Evolutionary conservation across 1,139 yeast genomes (phyloP).

Genomic region (Scheffersomyces lignicola): DNA sequence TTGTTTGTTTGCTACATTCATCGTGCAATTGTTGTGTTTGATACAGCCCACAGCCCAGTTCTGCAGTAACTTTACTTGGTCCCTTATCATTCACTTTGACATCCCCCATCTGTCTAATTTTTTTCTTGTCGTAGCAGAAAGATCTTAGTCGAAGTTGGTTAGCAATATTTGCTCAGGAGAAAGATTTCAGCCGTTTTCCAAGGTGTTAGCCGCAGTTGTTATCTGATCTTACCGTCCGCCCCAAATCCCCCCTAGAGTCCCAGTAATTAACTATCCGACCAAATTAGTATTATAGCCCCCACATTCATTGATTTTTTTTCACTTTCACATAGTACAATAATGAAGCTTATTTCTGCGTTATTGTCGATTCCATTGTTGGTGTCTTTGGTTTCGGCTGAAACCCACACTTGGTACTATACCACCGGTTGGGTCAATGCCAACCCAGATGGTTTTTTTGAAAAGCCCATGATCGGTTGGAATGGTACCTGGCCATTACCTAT

Average conservation of each 20-base stretch:
- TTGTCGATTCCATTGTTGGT: conserved; percentile 7
- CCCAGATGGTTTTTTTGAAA: conserved; percentile 60
- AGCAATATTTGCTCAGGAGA: too few relatives aligned
- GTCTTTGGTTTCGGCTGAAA: conserved; percentile 31
- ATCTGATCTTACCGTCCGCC: too few relatives aligned
- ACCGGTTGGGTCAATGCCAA: conserved; percentile 57
- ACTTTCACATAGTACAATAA: conserved; percentile 2
- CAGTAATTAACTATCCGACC: too few relatives aligned
- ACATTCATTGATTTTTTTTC: too few relatives aligned
- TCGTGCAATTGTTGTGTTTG: conserved; percentile 1
- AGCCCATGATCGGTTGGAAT: conserved; percentile 64
- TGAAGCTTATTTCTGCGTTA: conserved; percentile 8
- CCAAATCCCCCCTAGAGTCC: too few relatives aligned
- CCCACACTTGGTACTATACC: conserved; percentile 54
- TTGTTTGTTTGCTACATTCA: too few relatives aligned
- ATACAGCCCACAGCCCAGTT: not conserved
- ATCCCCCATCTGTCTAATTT: not conserved
- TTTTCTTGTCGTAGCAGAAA: not conserved
- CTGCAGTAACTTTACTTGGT: not conserved
- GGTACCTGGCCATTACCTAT: conserved; percentile 75
- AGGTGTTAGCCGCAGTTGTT: too few relatives aligned
- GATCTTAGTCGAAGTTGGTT: too few relatives aligned
- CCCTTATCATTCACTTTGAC: conserved; percentile 1
- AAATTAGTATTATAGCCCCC: too few relatives aligned
- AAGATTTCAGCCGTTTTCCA: too few relatives aligned